These are phyloP conservation scores for Fraxinus excelsior DNA, from an alignment of 257 asterid genomes.

Conservation along the genomic window DNA sequence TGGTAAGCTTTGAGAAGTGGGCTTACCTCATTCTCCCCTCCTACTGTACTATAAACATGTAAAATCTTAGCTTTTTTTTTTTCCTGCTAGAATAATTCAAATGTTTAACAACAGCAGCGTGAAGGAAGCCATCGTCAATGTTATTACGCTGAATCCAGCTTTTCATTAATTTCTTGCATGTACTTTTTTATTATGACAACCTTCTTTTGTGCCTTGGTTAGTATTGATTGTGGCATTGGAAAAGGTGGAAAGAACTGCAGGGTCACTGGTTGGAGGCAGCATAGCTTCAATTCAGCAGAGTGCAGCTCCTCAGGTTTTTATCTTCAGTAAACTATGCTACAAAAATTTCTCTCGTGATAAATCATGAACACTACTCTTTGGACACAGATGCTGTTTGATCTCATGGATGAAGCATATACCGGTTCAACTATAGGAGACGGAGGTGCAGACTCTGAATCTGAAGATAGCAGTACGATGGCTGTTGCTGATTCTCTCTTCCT, in stretches of 20 bases:
- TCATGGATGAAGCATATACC: conserved; percentile 98
- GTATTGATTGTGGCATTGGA: conserved; percentile 94
- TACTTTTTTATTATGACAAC: conserved; percentile 15
- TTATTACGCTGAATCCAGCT: conserved; percentile 9
- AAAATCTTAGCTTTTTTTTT: conserved; percentile 10
- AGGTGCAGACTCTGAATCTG: conserved; percentile 93
- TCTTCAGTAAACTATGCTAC: conserved; percentile 17
- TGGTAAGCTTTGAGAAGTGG: not conserved
- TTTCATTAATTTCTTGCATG: conserved; percentile 11
- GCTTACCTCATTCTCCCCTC: not conserved
- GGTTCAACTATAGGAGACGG: conserved; percentile 95
- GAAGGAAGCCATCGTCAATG: conserved; percentile 11
- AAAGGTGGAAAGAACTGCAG: conserved; percentile 84
- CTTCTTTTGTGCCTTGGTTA: conserved; percentile 34
- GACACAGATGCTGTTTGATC: conserved; percentile 85
- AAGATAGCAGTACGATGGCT: conserved; percentile 74
- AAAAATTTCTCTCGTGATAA: conserved; percentile 16
- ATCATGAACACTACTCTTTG: conserved; percentile 28
- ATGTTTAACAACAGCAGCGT: not conserved
- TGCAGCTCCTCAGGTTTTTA: conserved; percentile 83
- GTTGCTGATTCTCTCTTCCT: conserved; percentile 82
- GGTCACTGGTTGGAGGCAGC: conserved; percentile 86
- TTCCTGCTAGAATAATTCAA: conserved; percentile 16
- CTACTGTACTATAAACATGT: conserved; percentile 12
- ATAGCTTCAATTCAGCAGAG: conserved; percentile 96